A percentile compares a stretch with the other conserved stretches of the same genome.
Conservation (phyloP, 2,329 filamentous ascomycete species). For the Cordyceps tenuipes region DNA sequence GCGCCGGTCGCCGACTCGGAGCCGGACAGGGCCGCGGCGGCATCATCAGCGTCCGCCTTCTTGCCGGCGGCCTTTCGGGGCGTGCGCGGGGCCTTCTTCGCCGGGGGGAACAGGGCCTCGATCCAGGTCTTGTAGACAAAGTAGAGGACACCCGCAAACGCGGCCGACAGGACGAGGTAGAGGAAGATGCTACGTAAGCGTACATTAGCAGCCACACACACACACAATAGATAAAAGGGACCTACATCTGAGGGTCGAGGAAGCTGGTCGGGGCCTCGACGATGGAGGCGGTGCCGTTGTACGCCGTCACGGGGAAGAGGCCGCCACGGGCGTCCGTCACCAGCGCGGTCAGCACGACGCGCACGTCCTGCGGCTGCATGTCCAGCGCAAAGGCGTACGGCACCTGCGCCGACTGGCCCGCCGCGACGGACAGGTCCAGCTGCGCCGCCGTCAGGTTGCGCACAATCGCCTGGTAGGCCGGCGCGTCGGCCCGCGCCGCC, state of each 20-base stretch:
- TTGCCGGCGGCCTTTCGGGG: slow-evolving; percentile 54
- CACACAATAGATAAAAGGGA: neutral
- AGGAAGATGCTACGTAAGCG: slow-evolving; percentile 83
- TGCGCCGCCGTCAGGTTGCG: slow-evolving; percentile 76
- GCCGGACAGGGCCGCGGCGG: slow-evolving; percentile 54
- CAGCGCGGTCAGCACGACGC: slow-evolving; percentile 67
- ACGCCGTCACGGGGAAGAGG: slow-evolving; percentile 69
- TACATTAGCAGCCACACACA: neutral
- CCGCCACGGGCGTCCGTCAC: slow-evolving; percentile 57
- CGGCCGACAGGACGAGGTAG: slow-evolving; percentile 78
- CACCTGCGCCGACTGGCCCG: slow-evolving; percentile 66
- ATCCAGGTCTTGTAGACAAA: slow-evolving; percentile 99
- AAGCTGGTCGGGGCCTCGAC: slow-evolving; percentile 88
- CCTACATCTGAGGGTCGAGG: slow-evolving; percentile 95
- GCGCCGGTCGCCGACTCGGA: slow-evolving; percentile 55
- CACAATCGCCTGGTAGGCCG: slow-evolving; percentile 49
- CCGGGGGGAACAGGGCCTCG: slow-evolving; percentile 88
- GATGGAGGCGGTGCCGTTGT: slow-evolving; percentile 74
- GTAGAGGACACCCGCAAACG: slow-evolving; percentile 75
- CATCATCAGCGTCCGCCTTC: slow-evolving; percentile 55
- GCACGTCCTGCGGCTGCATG: slow-evolving; percentile 85
- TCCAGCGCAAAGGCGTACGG: slow-evolving; percentile 83
- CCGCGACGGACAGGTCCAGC: slow-evolving; percentile 65
- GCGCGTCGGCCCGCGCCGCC: slow-evolving; percentile 34
- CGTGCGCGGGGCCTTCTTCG: slow-evolving; percentile 57